Base-by-base conservation (phyloP, 306 rosid genomes). In the Medicago ruthenica region DNA sequence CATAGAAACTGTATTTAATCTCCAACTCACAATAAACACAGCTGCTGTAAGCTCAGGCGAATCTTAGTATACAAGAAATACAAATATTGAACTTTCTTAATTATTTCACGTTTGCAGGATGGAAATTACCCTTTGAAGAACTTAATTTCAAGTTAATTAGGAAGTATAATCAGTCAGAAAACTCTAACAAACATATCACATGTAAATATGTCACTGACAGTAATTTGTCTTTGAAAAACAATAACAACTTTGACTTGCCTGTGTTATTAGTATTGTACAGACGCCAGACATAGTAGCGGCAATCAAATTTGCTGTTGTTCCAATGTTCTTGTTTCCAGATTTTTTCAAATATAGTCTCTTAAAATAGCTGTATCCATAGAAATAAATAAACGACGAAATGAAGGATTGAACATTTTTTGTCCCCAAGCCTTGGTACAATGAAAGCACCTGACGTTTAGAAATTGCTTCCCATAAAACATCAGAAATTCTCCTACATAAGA, bases 391-490 rank as follows among this genome's bases (percentile, higher is more conserved):
- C 1, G 86, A 87, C 0, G 97, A 92, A 62, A 95, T 66, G 71
- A 89, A 95, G 68, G 97, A 87, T 82, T 90, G 97, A 31, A 95
- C 78, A 36, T 95, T 90, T 87, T 95, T 92, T 20, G 96, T 89
- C 81, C 97, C 97, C 74, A 95, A 93, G 72, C 98, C 98, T 80
- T 95, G 97, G 83, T 86, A 95, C 76, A 92, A 74, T 4, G 98
- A 95, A 76, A 92, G 88, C 84, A 87, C 91, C 48, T 83, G 95
- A 34, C 85, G 87, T 2, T 82, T 89, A 73, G 96, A 83, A 79
- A 95, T 84, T 51, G 98, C 97, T 83, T 95, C 98, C 98, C 96
- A 89, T 36, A 95, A 75, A 63, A 95, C 97, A 84, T 95, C 98
- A 79, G 97, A 87, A 76, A 92, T 89, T 73, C 86, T 89, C 88